Evolutionary conservation across 495 filamentous ascomycete genomes (phyloP).

Genomic region (Collariella sp.): DNA sequence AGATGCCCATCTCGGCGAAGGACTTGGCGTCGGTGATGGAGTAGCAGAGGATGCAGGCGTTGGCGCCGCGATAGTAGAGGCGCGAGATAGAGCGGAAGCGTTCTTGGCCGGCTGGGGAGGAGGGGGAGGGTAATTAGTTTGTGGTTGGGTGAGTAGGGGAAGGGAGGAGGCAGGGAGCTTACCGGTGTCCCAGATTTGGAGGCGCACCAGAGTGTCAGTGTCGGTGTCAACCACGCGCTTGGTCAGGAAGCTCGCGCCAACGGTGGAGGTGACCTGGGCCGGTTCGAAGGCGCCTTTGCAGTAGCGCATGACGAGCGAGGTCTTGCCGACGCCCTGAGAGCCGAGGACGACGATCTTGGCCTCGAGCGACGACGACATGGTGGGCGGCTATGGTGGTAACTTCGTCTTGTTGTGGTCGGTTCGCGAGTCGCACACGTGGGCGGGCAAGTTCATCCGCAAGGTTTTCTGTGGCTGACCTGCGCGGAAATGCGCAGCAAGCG

Average conservation of each 20-base stretch:
- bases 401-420: background rate
- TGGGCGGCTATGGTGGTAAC: conserved; percentile 5
- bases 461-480: background rate
- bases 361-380: conserved; percentile 69
- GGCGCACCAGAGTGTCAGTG: conserved; percentile 64
- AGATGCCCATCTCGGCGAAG: conserved; percentile 89
- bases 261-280: conserved; percentile 63
- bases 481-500: background rate
- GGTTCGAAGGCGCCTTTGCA: conserved; percentile 70
- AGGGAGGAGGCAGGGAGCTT: conserved; percentile 6
- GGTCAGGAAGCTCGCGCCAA: conserved; percentile 90
- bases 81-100: conserved; percentile 87
- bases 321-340: conserved; percentile 91
- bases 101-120: conserved; percentile 68
- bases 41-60: conserved; percentile 92
- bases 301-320: conserved; percentile 79
- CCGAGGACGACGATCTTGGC: conserved; percentile 90
- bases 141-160: background rate
- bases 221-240: conserved; percentile 84
- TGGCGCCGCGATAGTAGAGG: conserved; percentile 91
- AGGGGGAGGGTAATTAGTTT: background rate
- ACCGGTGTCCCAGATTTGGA: conserved; percentile 88
- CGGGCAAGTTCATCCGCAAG: background rate
- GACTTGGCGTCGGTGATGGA: conserved; percentile 79
- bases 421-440: background rate